Evolutionary conservation across 371 early-diverging fungal genomes (phyloP).

Genomic region (Rhizopus microsporus): DNA sequence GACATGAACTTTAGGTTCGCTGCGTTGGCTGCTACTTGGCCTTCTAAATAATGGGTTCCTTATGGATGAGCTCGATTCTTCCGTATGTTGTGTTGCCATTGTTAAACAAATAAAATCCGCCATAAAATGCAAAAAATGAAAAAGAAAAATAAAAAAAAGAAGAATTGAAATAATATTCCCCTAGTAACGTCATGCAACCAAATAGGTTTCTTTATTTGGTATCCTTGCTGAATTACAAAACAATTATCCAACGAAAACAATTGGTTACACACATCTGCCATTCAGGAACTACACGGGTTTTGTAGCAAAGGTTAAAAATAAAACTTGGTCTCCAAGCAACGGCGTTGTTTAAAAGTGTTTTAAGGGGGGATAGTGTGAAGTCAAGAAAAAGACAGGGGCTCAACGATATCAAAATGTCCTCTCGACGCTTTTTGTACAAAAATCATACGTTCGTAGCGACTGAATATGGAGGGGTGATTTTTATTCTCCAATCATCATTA

Average conservation of each 20-base stretch:
- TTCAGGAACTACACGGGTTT: background rate
- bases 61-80: constrained; percentile 8
- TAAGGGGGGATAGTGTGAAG: too few relatives aligned
- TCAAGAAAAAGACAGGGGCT: too few relatives aligned
- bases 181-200: constrained; percentile 1
- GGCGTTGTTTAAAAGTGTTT: too few relatives aligned
- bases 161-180: constrained; percentile 1
- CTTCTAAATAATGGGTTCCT: constrained; percentile 16
- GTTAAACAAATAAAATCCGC: constrained; percentile 32
- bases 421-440: too few relatives aligned
- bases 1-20: constrained; percentile 43
- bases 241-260: background rate
- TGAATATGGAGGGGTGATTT: too few relatives aligned
- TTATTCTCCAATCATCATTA: too few relatives aligned
- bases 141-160: background rate
- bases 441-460: too few relatives aligned
- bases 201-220: constrained; percentile 1
- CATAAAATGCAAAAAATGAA: constrained; percentile 10
- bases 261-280: background rate
- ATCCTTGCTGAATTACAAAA: background rate
- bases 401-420: too few relatives aligned
- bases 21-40: constrained; percentile 1
- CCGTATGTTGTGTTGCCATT: constrained; percentile 27
- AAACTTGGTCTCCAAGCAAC: too few relatives aligned
- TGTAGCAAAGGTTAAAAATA: too few relatives aligned